Base-by-base conservation (phyloP, 805 yeast genomes). In the Candida fluviatilis region DNA sequence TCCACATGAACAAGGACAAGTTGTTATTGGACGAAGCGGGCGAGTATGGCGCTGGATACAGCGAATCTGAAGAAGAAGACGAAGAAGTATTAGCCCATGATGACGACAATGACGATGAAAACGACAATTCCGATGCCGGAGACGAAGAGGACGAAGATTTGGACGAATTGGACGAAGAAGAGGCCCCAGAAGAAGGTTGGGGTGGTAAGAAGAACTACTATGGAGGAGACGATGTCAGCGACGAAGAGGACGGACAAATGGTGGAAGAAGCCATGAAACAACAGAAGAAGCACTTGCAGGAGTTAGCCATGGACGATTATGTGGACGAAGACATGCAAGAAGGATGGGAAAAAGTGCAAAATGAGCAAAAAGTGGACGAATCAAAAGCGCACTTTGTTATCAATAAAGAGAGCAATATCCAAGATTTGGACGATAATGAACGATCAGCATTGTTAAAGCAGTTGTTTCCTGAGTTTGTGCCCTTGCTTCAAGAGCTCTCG, bases 201-300 rank as follows among this genome's bases (percentile, higher is more conserved):
- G 75, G 78, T 40, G 67, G 73, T n/a, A 56, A 56, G 45, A 55
- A 56, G 42, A 55, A 67, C 47, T 76, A 76, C 48, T 78, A 79
- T 51, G 83, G 82, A 31, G 82, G 77, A n/a, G 84, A 78, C 43
- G 76, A 73, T 13, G 73, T 64, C 48, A 86, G 72, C 58, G 95
- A 85, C 46, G 91, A 82, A 23, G 95, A 80, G 38, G 81, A 79
- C 23, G 80, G 78, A 45, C 80, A 77, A 45, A 81, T 89, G 62
- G 93, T 91, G 41, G 80, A 78, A 50, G 97, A 93, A 62, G 98
- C 98, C 0, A 54, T 86, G 35, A 79, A 88, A 54, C 80, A 87
- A 48, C 97, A 90, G 62, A 84, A 84, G 65, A 61, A 60, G 43
- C 71, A 89, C 57, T 62, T 87, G 41, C 78, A 78, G 47, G 95